A percentile compares a stretch with the other conserved stretches of the same genome.
Conservation (phyloP, 768 basidiomycete genomes). For the Sporobolomyces pararoseus region DNA sequence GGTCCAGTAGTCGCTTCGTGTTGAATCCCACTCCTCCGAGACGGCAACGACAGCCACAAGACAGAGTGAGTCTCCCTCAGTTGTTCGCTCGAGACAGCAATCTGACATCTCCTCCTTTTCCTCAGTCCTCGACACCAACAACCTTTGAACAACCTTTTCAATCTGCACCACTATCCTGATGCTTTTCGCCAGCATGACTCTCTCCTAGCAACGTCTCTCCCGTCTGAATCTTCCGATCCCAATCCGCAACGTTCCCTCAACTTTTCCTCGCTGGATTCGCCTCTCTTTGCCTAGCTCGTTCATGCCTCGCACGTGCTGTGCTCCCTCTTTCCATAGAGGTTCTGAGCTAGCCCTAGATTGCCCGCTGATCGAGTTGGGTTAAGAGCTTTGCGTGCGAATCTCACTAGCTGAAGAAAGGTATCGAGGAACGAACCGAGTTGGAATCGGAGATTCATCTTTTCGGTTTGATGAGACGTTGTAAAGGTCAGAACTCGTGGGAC, state of each 20-base stretch:
- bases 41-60: not conserved
- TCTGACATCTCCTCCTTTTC: not conserved
- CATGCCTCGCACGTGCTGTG: slow-evolving; percentile 17
- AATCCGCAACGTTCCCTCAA: not conserved
- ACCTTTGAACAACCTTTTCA: slow-evolving; percentile 1
- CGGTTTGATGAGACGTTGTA: slow-evolving; percentile 10
- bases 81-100: too few relatives aligned
- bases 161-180: not conserved
- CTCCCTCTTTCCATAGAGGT: slow-evolving; percentile 9
- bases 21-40: not conserved
- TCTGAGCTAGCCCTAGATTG: slow-evolving; percentile 21
- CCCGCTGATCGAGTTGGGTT: not conserved
- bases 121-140: slow-evolving; percentile 1
- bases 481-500: not conserved
- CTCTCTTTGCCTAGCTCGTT: slow-evolving; percentile 3
- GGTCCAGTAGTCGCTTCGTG: slow-evolving; percentile 12
- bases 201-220: slow-evolving; percentile 9
- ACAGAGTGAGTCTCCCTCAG: slow-evolving; percentile 2
- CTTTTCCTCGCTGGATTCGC: not conserved
- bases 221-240: not conserved
- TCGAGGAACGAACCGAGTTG: slow-evolving; percentile 1
- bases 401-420: not conserved
- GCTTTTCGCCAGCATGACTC: not conserved
- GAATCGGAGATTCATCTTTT: not conserved
- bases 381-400: not conserved